These are phyloP conservation scores for Suzukiozyma palmioleophila DNA, from an alignment of 1,139 yeast genomes.

Conservation along the genomic window DNA sequence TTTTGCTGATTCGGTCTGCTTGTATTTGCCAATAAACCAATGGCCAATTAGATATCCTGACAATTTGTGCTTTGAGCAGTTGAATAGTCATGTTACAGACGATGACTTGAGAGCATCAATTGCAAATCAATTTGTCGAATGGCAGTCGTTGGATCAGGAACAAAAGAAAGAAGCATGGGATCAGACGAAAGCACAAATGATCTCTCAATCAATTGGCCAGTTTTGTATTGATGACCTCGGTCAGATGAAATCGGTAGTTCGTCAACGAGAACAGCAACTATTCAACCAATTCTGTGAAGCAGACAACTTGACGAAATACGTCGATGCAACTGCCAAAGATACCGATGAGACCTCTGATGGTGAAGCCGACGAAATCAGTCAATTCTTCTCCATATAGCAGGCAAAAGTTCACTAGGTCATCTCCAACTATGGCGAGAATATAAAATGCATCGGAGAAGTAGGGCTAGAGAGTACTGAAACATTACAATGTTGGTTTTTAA, in stretches of 20 bases:
- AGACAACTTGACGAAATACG: conserved; percentile 13
- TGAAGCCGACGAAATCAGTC: background rate
- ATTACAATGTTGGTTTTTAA: too few relatives aligned
- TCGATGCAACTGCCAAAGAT: conserved; percentile 4
- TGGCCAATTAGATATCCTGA: conserved; percentile 13
- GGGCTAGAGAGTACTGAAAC: too few relatives aligned
- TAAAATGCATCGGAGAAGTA: too few relatives aligned
- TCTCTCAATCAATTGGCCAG: conserved; percentile 10
- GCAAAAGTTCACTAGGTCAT: too few relatives aligned
- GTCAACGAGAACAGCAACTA: conserved; percentile 9
- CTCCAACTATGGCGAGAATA: too few relatives aligned
- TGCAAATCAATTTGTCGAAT: conserved; percentile 9
- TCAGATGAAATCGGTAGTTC: conserved; percentile 10
- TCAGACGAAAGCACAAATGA: conserved; percentile 8
- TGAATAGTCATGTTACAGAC: conserved; percentile 5
- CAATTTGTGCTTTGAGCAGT: conserved; percentile 5
- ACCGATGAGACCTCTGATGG: background rate
- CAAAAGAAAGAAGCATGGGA: conserved; percentile 11
- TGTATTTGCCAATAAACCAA: conserved; percentile 14
- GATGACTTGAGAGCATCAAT: conserved; percentile 6
- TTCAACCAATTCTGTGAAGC: conserved; percentile 13
- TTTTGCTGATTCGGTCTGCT: conserved; percentile 13
- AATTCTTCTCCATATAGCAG: background rate
- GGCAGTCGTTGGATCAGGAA: conserved; percentile 8
- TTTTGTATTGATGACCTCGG: conserved; percentile 12